Base-by-base conservation (phyloP, 2,329 filamentous ascomycete genomes). In the Pseudogymnoascus sp. region DNA sequence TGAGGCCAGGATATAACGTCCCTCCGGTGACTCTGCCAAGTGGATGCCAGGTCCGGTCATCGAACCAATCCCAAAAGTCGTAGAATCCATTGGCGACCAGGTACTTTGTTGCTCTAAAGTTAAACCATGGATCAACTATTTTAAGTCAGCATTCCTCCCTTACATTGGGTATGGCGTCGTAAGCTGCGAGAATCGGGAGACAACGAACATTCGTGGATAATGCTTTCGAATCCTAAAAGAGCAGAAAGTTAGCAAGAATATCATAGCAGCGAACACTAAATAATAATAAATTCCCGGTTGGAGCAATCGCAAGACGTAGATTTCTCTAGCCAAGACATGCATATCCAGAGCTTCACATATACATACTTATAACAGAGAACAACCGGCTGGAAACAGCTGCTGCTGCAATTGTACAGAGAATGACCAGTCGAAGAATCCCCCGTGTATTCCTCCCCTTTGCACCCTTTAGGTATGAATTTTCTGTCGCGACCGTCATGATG, bases 21-120 rank as follows among this genome's bases (percentile, higher is more conserved):
- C 94, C 94, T 78, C 94, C 94, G 64, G 94, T 99, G 74, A 99
- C 94, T 80, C 94, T 91, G 71, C 94, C 94, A 65, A 99, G 89
- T 70, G 94, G 94, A 78, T 99, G 93, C 94, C 94, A 99, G 85
- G 94, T 99, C 80, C 94, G 88, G 81, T 99, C 94, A 78, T 99
- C 94, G 74, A 99, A 99, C 94, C 94, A 99, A 76, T 99, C 93
- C 94, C 94, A 99, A 76, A 99, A 99, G 76, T 90, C 92, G 77
- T 96, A 95, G 80, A 99, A 97, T 71, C 94, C 94, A 86, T 99
- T 86, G 73, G 93, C 85, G 62, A 99, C 91, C 62, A 99, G 85
- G 73, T 99, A 97, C 78, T 97, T 97, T 62, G 94, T 97, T 68
- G 94, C 94, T 77, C 94, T 85, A 79, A 99, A 99, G 79, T 99